A percentile compares a stretch with the other conserved stretches of the same genome.
These are phyloP conservation scores for Solioccasus polychromus DNA, from an alignment of 768 basidiomycete species.

Conservation along the genomic window DNA sequence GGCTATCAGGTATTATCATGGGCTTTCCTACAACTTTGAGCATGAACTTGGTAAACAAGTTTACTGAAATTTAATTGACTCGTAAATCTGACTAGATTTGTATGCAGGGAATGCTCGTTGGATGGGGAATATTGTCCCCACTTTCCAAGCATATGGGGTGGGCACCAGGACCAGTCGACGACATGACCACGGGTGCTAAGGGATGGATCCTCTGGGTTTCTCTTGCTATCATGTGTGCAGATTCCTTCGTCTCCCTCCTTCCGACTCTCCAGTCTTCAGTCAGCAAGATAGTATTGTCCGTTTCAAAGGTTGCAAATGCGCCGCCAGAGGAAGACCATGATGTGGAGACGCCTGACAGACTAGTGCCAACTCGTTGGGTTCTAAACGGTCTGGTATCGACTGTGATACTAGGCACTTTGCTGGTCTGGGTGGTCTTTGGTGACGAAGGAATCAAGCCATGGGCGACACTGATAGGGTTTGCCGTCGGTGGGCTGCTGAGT, in stretches of 20 bases:
- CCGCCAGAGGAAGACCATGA: slow-evolving; percentile 48
- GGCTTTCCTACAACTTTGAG: slow-evolving; percentile 91
- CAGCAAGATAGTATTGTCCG: slow-evolving; percentile 30
- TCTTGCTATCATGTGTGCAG: slow-evolving; percentile 93
- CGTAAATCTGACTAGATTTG: slow-evolving; percentile 2
- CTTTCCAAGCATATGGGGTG: slow-evolving; percentile 78
- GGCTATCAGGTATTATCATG: slow-evolving; percentile 93
- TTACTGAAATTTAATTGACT: slow-evolving; percentile 12
- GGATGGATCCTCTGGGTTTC: slow-evolving; percentile 98
- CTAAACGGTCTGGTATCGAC: slow-evolving; percentile 59
- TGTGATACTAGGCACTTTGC: slow-evolving; percentile 62
- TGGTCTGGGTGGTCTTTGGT: slow-evolving; percentile 91
- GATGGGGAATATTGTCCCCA: slow-evolving; percentile 94
- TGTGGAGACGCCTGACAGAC: slow-evolving; percentile 71
- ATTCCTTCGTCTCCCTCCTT: slow-evolving; percentile 81
- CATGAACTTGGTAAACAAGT: slow-evolving; percentile 69
- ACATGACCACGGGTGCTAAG: slow-evolving; percentile 84
- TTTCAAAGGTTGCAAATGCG: slow-evolving; percentile 25
- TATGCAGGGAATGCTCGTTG: slow-evolving; percentile 91
- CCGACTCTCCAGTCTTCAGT: slow-evolving; percentile 65
- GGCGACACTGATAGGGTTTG: slow-evolving; percentile 86
- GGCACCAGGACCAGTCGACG: slow-evolving; percentile 91
- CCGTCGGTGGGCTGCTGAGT: slow-evolving; percentile 79
- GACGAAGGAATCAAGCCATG: slow-evolving; percentile 90
- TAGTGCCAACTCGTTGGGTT: slow-evolving; percentile 83